Evolutionary conservation across 176 grass and related monocot species (phyloP).

Genomic region (Bolboschoenus planiculmis): DNA sequence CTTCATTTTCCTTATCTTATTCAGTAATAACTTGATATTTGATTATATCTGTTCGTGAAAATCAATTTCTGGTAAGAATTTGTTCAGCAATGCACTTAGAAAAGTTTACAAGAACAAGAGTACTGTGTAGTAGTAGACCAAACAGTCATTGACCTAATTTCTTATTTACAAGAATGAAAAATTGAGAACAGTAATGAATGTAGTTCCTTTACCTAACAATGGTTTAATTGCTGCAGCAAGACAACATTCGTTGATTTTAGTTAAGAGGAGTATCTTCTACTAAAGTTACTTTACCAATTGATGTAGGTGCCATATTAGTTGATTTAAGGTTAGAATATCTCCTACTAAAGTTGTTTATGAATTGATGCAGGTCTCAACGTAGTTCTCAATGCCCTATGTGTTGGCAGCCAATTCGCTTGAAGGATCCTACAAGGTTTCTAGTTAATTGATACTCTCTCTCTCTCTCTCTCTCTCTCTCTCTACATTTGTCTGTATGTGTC

Average conservation of each 20-base stretch:
- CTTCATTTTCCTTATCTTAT: neutral
- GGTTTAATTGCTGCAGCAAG: neutral
- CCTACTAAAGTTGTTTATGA: slow-evolving; percentile 12
- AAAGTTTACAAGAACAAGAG: neutral
- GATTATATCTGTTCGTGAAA: neutral
- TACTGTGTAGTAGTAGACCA: neutral
- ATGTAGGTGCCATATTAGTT: neutral
- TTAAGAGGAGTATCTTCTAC: neutral
- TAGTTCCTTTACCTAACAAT: slow-evolving; percentile 8
- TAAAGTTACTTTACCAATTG: slow-evolving; percentile 3
- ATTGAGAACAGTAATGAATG: neutral
- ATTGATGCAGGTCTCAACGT: slow-evolving; percentile 67
- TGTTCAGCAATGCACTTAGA: slow-evolving; percentile 9
- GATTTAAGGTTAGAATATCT: slow-evolving; percentile 21
- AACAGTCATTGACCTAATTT: neutral
- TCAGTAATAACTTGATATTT: slow-evolving; percentile 10
- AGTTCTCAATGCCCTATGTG: slow-evolving; percentile 99
- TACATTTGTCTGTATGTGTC: neutral
- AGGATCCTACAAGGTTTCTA: slow-evolving; percentile 70
- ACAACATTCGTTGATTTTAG: neutral
- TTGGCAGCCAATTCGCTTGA: slow-evolving; percentile 76
- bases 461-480: slow-evolving; percentile 12
- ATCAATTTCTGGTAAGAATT: neutral
- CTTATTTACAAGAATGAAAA: neutral
- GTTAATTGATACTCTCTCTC: slow-evolving; percentile 4